Evolutionary conservation across 495 filamentous ascomycete species (phyloP), one percentile per base, ranked within the genome.

Genomic region (Thozetella sp.): DNA sequence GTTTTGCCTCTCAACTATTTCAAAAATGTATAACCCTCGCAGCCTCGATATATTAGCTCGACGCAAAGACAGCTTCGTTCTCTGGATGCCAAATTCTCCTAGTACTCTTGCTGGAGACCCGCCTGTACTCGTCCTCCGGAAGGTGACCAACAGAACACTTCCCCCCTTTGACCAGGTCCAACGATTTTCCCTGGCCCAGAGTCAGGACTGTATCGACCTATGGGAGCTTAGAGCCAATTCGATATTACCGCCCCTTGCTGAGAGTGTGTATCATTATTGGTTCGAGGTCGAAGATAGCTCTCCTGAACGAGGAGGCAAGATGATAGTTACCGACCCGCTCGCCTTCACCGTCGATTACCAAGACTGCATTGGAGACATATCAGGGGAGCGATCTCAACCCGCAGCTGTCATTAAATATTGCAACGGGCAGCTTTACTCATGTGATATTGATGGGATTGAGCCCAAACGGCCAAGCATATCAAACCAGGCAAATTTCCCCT

Each of bases 261-360:
- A 68, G 25, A 62, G 56, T 9, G 59, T 68, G 54, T 70, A 72
- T 50, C 60, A 63, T 25, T 71, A 70, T 58, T 71, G 66, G 64
- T 72, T 68, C 53, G 51, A 70, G 46, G 59, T 68, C 27, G 53
- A 59, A 25, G 55, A 62, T 48, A 54, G 64, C 2, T 63, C 63
- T 1, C 61, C 55, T 2, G 53, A 61, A 25, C 45, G 37, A 4
- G 25, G 51, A 13, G 52, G 45, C 19, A 43, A 27, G 0, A 48
- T 66, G 22, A 30, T 59, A 3, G 64, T 68, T 1, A 69, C 70
- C 2, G 68, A 68, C 51, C 68, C 71, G 0, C 27, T 71, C n/a
- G 61, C 71, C 15, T 70, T 63, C 56, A 66, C 65, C n/a, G 62
- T 69, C 2, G 66, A 67, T 46, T 73, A 73, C 62, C 30, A 27